Percentiles rank a stretch among this genome's conserved stretches.
Conservation (phyloP, 179 eudicot species). For the Amaranthus tricolor region DNA sequence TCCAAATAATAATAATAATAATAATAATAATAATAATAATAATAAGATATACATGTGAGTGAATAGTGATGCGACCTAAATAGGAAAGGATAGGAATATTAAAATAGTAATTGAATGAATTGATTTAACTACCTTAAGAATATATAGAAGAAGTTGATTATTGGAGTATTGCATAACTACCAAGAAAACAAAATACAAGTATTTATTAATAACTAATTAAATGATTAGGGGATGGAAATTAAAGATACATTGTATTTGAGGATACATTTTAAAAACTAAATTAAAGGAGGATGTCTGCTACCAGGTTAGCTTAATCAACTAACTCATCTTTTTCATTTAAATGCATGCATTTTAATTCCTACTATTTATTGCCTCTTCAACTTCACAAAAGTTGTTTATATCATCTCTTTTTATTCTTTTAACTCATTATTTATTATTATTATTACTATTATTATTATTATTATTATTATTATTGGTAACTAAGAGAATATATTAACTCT, state of each 20-base stretch:
- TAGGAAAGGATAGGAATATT: background rate
- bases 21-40: background rate
- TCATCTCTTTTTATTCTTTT: too few relatives aligned
- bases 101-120: background rate
- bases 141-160: constrained; percentile 1
- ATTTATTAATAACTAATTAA: background rate
- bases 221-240: constrained; percentile 10
- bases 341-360: background rate
- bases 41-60: constrained; percentile 9
- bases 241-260: constrained; percentile 22
- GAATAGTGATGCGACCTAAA: background rate
- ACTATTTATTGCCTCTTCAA: constrained; percentile 3
- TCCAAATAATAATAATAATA: background rate
- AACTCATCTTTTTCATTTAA: background rate
- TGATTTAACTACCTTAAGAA: background rate
- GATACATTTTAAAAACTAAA: background rate
- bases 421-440: too few relatives aligned
- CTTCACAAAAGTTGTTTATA: background rate
- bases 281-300: constrained; percentile 13
- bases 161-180: constrained; percentile 15
- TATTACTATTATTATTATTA: too few relatives aligned
- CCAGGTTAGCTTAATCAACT: background rate
- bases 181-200: background rate
- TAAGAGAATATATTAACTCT: too few relatives aligned
- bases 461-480: too few relatives aligned